Conservation (phyloP, 2,329 filamentous ascomycete species). For the Diaporthe longicolla region DNA sequence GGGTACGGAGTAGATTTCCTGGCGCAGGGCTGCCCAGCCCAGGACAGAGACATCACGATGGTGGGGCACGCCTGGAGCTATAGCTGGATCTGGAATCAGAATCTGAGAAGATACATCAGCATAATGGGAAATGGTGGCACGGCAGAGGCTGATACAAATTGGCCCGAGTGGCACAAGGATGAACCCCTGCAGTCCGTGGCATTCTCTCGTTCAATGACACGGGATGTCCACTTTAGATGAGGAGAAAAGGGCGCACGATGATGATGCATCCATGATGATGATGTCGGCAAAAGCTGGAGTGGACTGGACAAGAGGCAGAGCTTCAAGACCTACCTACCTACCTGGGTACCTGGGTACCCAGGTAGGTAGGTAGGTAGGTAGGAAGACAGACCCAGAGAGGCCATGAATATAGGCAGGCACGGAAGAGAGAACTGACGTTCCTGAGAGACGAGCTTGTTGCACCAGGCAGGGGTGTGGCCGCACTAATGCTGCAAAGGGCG, state of each 20-base stretch:
- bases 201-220: conserved; percentile 23
- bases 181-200: conserved; percentile 25
- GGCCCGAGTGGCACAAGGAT: conserved; percentile 19
- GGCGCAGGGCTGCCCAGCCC: conserved; percentile 6
- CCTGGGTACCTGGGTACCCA: too few relatives aligned
- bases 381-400: background rate
- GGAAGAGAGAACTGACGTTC: conserved; percentile 5
- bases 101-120: background rate
- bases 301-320: background rate
- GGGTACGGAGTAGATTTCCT: conserved; percentile 23
- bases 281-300: background rate
- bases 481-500: conserved; percentile 26
- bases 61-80: background rate
- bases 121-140: background rate
- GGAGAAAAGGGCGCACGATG: conserved; percentile 35
- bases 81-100: background rate
- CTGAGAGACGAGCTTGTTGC: conserved; percentile 17
- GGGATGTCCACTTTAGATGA: conserved; percentile 28
- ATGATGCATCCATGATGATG: conserved; percentile 37
- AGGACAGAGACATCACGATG: conserved; percentile 15
- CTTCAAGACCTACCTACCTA: too few relatives aligned
- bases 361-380: background rate
- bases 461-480: conserved; percentile 2
- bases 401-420: background rate
- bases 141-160: conserved; percentile 23